A percentile compares a stretch with the other conserved stretches of the same genome.
Evolutionary conservation across 2,329 filamentous ascomycete genomes (phyloP).

Genomic region (Colletotrichum euphorbiae): DNA sequence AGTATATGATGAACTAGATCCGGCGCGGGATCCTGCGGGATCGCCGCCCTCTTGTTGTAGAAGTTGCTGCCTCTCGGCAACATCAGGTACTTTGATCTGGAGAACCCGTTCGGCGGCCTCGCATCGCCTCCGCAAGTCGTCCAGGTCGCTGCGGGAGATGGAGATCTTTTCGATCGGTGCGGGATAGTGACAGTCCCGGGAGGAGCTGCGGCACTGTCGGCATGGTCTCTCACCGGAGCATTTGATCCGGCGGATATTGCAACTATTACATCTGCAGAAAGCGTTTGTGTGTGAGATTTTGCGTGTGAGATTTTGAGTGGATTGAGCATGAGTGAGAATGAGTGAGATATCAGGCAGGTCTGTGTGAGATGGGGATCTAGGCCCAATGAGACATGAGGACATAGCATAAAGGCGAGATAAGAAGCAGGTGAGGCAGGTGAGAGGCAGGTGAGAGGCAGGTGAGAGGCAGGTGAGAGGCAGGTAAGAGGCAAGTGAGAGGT

Average conservation of each 20-base stretch:
- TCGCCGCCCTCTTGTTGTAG: conserved; percentile 45
- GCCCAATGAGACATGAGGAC: conserved; percentile 8
- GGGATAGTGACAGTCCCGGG: conserved; percentile 62
- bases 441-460: neutral
- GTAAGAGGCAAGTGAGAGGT: neutral
- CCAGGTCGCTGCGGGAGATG: conserved; percentile 55
- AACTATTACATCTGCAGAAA: conserved; percentile 61
- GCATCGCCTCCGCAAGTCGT: conserved; percentile 54
- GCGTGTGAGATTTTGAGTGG: conserved; percentile 2
- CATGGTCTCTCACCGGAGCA: conserved; percentile 64
- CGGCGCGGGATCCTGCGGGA: conserved; percentile 33
- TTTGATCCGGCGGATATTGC: conserved; percentile 64
- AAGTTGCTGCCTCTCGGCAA: conserved; percentile 49
- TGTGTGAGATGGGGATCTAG: conserved; percentile 1
- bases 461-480: neutral
- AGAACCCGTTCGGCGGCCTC: conserved; percentile 55
- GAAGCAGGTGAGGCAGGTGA: neutral
- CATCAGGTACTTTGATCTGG: conserved; percentile 52
- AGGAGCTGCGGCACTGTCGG: conserved; percentile 55
- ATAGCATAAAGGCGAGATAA: conserved; percentile 1
- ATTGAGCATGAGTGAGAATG: neutral
- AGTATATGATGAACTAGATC: conserved; percentile 38
- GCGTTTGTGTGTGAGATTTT: conserved; percentile 8
- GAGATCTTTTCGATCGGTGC: conserved; percentile 56
- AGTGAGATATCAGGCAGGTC: conserved; percentile 1